Base-by-base conservation (phyloP, 2,329 filamentous ascomycete genomes). In the Neofusicoccum kwambonambiense region DNA sequence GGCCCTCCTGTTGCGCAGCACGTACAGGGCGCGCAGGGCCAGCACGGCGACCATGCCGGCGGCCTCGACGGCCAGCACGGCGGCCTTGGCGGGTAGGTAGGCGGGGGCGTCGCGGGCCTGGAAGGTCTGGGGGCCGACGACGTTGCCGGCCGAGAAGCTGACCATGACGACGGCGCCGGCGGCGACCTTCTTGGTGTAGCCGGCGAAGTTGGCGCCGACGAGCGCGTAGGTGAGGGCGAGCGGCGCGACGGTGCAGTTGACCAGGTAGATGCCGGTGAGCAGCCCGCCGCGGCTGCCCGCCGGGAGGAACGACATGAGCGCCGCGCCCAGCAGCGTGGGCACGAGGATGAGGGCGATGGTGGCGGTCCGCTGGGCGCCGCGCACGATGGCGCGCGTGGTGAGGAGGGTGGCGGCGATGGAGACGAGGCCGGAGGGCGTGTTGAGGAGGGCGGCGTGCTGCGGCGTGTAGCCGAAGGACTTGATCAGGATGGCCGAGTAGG, bases 361-460 rank as follows among this genome's bases (percentile, higher is more conserved):
- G 71, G 83, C 27, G 56, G 56, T 60, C 22, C 56, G 56, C n/a
- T 44, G 56, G 34, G 17, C 78, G 82, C 66, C 74, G 56, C 35
- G 56, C 2, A 44, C n/a, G 2, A 70, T 69, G 2, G 71, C 45
- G 49, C 69, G 72, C 1, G 72, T 70, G 3, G 67, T 69, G 3
- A 61, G 52, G 4, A 75, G 68, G 41, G 72, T 67, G 31, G 73
- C 69, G 12, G 70, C 71, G 19, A 72, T 72, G 64, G 70, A 70
- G n/a, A 72, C 19, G 7, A 68, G 70, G 8, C 95, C 2, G 82
- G 89, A 64, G 69, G 82, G 1, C 86, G 93, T 74, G 81, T 90
- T 27, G 0, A 77, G 69, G 0, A 77, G 69, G 3, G 74, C 73
- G 0, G 74, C 70, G 1, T 69, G 62, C 49, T 71, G 70, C 49